Conservation (phyloP, 805 yeast species). For the Jamesozyma hellenica region DNA sequence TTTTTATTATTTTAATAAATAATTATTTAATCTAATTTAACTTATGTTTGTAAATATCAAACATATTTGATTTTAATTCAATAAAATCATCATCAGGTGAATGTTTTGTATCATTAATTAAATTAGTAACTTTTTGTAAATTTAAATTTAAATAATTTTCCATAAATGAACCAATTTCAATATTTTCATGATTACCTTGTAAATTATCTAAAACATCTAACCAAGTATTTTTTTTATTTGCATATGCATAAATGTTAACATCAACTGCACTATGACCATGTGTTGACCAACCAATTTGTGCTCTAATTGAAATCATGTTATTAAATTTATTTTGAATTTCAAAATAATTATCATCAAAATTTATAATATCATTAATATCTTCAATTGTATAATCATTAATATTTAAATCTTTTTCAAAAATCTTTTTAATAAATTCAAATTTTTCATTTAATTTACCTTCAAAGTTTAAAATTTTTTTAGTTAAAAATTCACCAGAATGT, state of each 20-base stretch:
- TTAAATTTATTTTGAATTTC: slow-evolving; percentile 41
- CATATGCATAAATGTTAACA: slow-evolving; percentile 78
- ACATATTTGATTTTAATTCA: slow-evolving; percentile 1
- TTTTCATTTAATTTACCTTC: slow-evolving; percentile 18
- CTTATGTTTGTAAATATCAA: slow-evolving; percentile 16
- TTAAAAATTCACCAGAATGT: slow-evolving; percentile 69
- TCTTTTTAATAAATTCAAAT: slow-evolving; percentile 38
- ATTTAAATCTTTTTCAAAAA: slow-evolving; percentile 57
- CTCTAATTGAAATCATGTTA: slow-evolving; percentile 65
- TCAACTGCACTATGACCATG: slow-evolving; percentile 96
- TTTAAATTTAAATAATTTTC: slow-evolving; percentile 40
- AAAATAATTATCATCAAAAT: slow-evolving; percentile 23
- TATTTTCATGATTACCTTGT: slow-evolving; percentile 79
- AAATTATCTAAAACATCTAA: slow-evolving; percentile 36
- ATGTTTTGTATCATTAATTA: slow-evolving; percentile 43
- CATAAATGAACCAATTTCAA: slow-evolving; percentile 71
- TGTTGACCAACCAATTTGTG: slow-evolving; percentile 93
- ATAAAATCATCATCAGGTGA: slow-evolving; percentile 23
- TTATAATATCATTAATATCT: slow-evolving; percentile 39
- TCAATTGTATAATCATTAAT: slow-evolving; percentile 43
- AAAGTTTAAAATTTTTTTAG: slow-evolving; percentile 34
- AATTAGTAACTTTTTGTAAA: slow-evolving; percentile 39
- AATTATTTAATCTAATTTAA: neutral
- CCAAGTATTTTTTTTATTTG: slow-evolving; percentile 43
- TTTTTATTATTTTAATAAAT: neutral